Percentiles rank a stretch among this genome's conserved stretches.
Evolutionary conservation across 2,329 filamentous ascomycete species (phyloP).

Genomic region (Sporothrix humicola): DNA sequence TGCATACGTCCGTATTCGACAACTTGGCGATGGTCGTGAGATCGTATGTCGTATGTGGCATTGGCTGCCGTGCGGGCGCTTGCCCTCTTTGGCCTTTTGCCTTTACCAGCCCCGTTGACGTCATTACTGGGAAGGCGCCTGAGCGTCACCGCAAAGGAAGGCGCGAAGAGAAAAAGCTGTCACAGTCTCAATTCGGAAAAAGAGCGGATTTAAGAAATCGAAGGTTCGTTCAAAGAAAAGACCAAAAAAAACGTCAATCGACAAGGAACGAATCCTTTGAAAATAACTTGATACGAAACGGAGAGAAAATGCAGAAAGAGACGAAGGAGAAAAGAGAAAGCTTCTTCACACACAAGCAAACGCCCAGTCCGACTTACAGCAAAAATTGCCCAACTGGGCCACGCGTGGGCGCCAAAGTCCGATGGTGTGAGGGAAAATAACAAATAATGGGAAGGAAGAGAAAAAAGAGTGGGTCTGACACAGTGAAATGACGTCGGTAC

Average conservation of each 20-base stretch:
- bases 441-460: neutral
- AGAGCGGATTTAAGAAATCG: neutral
- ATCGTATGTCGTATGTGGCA: neutral
- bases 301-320: neutral
- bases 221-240: neutral
- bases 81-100: conserved; percentile 3
- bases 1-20: neutral
- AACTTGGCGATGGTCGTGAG: neutral
- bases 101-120: conserved; percentile 20
- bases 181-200: neutral
- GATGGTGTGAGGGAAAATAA: conserved; percentile 11
- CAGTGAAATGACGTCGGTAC: conserved; percentile 3
- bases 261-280: neutral
- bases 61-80: conserved; percentile 25
- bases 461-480: neutral
- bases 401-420: conserved; percentile 16
- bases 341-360: neutral
- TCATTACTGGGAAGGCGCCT: neutral
- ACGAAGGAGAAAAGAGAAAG: neutral
- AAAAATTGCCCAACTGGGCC: conserved; percentile 28
- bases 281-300: conserved; percentile 12
- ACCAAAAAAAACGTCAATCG: neutral
- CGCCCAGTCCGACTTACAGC: neutral
- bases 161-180: neutral
- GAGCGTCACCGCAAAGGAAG: neutral